phyloP scores from a whole-genome alignment of 306 rosid genomes.

The Begonia fuchsioides region DNA sequence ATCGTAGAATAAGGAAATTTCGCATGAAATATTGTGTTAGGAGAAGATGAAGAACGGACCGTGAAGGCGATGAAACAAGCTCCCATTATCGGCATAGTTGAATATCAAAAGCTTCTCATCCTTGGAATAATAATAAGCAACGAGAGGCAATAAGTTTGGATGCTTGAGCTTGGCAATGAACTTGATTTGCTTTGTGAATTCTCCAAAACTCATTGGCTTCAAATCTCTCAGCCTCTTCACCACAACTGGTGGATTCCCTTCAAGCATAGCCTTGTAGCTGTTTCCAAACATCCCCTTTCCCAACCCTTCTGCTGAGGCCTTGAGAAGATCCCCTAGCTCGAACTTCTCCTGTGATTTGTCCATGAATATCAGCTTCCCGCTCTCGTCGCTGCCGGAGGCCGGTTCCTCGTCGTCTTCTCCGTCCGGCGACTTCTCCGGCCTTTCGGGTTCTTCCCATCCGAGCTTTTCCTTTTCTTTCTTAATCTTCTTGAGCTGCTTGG shows the following conservation, averaged over 20 bases:
- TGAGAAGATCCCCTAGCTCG: conserved; percentile 49
- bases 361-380: conserved; percentile 39
- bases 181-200: conserved; percentile 31
- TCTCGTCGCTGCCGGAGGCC: conserved; percentile 20
- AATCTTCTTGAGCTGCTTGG: conserved; percentile 24
- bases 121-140: conserved; percentile 44
- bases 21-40: too few relatives aligned
- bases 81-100: conserved; percentile 41
- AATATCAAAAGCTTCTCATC: conserved; percentile 57
- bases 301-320: conserved; percentile 68
- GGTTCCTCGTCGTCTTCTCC: neutral
- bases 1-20: too few relatives aligned
- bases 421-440: conserved; percentile 8
- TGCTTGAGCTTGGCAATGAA: conserved; percentile 32
- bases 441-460: neutral
- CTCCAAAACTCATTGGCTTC: conserved; percentile 42
- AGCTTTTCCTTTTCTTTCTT: conserved; percentile 7
- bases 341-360: conserved; percentile 19
- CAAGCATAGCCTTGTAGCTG: conserved; percentile 58
- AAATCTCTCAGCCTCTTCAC: conserved; percentile 70
- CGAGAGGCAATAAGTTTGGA: conserved; percentile 52
- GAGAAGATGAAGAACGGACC: conserved; percentile 42
- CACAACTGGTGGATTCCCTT: conserved; percentile 31
- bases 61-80: conserved; percentile 43
- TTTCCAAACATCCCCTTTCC: conserved; percentile 65